Evolutionary conservation across 164 flowering plant species (phyloP).

Genomic region (Vitis rupestris): DNA sequence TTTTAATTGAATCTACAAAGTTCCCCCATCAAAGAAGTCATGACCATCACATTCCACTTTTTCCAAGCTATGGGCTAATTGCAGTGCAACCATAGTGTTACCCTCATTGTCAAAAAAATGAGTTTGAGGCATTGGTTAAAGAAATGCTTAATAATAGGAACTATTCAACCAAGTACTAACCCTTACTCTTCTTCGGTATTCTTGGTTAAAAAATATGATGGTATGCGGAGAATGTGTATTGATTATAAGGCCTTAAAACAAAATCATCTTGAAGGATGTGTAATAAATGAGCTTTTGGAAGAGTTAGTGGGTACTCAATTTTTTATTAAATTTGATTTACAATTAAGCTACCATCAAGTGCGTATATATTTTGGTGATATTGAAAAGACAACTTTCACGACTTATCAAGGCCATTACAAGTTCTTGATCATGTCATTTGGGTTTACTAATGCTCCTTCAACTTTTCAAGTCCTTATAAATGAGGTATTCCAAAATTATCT

Average conservation of each 20-base stretch:
- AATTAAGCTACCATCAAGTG: not conserved
- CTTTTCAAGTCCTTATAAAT: too few species aligned
- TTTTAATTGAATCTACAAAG: too few species aligned
- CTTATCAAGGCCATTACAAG: conserved; percentile 3
- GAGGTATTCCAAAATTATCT: too few species aligned
- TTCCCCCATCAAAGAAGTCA: not conserved
- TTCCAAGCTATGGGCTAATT: not conserved
- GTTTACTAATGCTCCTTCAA: too few species aligned
- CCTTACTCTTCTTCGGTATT: not conserved
- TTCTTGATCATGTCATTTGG: too few species aligned
- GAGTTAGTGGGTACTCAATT: not conserved
- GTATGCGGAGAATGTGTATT: not conserved
- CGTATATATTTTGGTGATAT: not conserved
- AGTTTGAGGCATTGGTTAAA: not conserved
- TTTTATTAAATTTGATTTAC: not conserved
- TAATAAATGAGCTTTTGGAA: conserved; percentile 8
- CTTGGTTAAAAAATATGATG: too few species aligned
- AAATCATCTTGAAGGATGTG: not conserved
- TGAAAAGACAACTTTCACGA: not conserved
- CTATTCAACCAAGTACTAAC: not conserved
- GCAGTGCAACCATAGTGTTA: conserved; percentile 1
- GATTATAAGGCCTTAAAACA: not conserved
- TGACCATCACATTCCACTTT: not conserved
- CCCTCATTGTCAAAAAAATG: not conserved
- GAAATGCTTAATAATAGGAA: not conserved